Percentiles rank a stretch among this genome's conserved stretches.
phyloP scores from a whole-genome alignment of 164 flowering plant genomes.

The Stephania cephalantha region DNA sequence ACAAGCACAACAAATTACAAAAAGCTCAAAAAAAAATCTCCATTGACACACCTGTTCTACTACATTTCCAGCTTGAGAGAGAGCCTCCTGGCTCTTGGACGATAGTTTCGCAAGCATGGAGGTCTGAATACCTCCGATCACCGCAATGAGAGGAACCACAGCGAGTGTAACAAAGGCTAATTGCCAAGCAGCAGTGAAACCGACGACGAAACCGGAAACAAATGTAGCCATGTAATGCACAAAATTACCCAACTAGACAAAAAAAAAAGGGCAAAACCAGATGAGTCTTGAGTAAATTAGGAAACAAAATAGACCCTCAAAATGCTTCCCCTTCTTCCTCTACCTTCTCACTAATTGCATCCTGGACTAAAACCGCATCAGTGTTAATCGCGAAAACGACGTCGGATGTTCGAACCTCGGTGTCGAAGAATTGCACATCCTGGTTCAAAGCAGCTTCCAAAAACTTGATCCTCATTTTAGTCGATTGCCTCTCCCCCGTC shows the following conservation, averaged over 20 bases:
- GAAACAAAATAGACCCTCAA: background rate
- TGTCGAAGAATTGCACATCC: conserved; percentile 90
- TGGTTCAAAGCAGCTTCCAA: conserved; percentile 87
- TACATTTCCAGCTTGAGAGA: conserved; percentile 81
- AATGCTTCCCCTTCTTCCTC: background rate
- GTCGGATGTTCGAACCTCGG: conserved; percentile 86
- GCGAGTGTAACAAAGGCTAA: conserved; percentile 88
- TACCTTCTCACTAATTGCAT: conserved; percentile 99
- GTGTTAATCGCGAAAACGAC: conserved; percentile 85
- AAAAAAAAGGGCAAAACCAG: background rate
- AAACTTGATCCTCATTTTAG: conserved; percentile 92
- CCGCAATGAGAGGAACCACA: conserved; percentile 87
- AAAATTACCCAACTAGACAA: conserved; percentile 84
- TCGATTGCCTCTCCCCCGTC: conserved; percentile 95
- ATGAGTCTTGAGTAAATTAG: background rate
- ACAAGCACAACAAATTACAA: background rate
- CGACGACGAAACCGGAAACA: conserved; percentile 89
- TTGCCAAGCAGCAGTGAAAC: conserved; percentile 97
- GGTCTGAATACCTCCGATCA: conserved; percentile 83
- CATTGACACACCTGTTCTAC: conserved; percentile 66
- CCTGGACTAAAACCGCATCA: conserved; percentile 91
- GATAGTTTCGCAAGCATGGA: conserved; percentile 71
- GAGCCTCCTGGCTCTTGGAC: conserved; percentile 76
- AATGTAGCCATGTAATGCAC: conserved; percentile 94
- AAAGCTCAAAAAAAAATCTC: background rate